phyloP scores from a whole-genome alignment of 2,329 filamentous ascomycete genomes.

The Phyllosticta paracitricarpa region DNA sequence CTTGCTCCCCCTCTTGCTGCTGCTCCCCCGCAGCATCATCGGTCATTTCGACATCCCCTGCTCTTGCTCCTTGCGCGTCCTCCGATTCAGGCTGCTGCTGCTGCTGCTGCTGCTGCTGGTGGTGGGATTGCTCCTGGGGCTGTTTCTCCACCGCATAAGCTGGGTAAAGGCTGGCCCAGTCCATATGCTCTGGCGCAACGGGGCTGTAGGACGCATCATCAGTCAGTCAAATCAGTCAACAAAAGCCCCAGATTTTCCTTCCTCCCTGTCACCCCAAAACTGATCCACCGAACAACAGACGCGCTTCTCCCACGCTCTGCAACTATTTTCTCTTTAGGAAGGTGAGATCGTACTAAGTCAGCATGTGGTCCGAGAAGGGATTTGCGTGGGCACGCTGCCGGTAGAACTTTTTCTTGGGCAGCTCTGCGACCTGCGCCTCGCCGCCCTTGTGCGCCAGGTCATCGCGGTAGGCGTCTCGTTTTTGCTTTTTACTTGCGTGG shows the following conservation, averaged over 20 bases:
- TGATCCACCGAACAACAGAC: not conserved
- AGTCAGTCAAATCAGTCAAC: not conserved
- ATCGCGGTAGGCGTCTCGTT: slow-evolving; percentile 37
- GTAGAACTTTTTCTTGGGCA: slow-evolving; percentile 94
- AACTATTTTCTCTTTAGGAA: not conserved
- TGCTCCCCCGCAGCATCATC: slow-evolving; percentile 8
- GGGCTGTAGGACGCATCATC: slow-evolving; percentile 47
- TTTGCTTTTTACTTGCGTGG: slow-evolving; percentile 29
- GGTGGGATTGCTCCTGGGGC: not conserved
- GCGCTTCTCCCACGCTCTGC: not conserved
- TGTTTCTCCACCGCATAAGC: slow-evolving; percentile 45
- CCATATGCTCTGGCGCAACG: slow-evolving; percentile 68
- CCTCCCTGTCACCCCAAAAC: not conserved
- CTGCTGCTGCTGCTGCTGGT: not conserved
- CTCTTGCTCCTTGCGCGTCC: not conserved
- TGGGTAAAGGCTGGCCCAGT: slow-evolving; percentile 81
- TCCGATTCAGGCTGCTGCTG: not conserved
- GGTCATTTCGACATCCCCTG: slow-evolving; percentile 16
- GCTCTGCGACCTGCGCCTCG: slow-evolving; percentile 50
- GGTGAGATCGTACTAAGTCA: slow-evolving; percentile 63
- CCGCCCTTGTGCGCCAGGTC: slow-evolving; percentile 26
- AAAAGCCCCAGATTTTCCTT: not conserved
- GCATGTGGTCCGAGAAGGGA: slow-evolving; percentile 87
- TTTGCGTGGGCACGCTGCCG: slow-evolving; percentile 95
- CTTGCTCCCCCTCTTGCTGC: not conserved